Evolutionary conservation across 331 rosid species (phyloP).

Genomic region (Pyrus hybrid): DNA sequence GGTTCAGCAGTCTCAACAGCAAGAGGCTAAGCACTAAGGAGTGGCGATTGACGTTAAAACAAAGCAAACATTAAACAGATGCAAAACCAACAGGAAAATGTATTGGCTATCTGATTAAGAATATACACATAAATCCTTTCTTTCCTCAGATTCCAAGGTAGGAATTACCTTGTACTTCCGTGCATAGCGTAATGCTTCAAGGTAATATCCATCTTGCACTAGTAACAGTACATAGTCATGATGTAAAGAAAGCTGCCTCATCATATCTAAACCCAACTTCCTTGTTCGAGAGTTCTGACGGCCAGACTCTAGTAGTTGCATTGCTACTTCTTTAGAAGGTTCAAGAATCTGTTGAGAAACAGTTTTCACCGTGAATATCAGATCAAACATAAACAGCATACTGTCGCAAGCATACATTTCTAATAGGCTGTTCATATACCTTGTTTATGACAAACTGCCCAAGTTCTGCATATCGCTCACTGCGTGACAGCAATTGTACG

Average conservation of each 20-base stretch:
- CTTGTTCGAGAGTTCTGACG: conserved; percentile 60
- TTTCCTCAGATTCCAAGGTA: conserved; percentile 5
- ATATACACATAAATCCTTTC: neutral
- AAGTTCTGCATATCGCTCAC: conserved; percentile 77
- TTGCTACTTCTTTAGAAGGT: conserved; percentile 92
- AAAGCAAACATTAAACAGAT: neutral
- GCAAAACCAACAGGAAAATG: neutral
- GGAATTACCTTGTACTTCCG: conserved; percentile 68
- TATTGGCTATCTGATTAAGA: neutral
- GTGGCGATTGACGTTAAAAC: neutral
- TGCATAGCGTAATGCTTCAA: conserved; percentile 83
- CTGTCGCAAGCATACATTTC: conserved; percentile 10
- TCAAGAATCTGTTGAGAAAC: conserved; percentile 62
- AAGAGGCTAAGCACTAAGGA: neutral
- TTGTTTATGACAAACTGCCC: conserved; percentile 75
- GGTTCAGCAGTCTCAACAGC: neutral
- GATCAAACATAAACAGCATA: conserved; percentile 11
- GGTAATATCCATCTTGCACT: conserved; percentile 87
- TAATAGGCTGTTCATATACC: conserved; percentile 32
- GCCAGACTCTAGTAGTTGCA: conserved; percentile 90
- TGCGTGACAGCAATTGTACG: conserved; percentile 66
- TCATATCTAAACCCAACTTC: conserved; percentile 95
- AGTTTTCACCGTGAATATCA: conserved; percentile 13
- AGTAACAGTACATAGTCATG: conserved; percentile 74
- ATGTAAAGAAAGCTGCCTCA: conserved; percentile 84